Evolutionary conservation across 371 early-diverging fungal species (phyloP).

Genomic region (Chytridiales sp.): DNA sequence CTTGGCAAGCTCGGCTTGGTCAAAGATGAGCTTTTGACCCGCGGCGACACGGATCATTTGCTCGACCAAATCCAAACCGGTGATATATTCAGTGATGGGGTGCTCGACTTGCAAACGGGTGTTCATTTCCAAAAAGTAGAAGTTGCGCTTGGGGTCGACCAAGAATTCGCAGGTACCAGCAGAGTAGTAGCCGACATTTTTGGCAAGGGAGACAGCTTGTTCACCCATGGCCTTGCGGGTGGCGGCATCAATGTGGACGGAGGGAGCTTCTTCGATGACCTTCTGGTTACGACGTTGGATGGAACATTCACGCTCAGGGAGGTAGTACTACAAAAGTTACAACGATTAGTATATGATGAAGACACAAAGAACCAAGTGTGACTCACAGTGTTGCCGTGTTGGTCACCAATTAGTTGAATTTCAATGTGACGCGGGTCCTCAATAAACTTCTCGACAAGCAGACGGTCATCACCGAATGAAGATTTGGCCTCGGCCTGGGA

Average conservation of each 20-base stretch:
- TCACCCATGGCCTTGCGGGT: slow-evolving; percentile 90
- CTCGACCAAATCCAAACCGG: slow-evolving; percentile 93
- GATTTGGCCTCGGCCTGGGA: slow-evolving; percentile 82
- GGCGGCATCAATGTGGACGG: slow-evolving; percentile 78
- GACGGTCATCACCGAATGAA: slow-evolving; percentile 84
- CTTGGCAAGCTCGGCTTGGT: slow-evolving; percentile 66
- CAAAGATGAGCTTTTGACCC: slow-evolving; percentile 69
- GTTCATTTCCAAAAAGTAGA: slow-evolving; percentile 98
- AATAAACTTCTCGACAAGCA: slow-evolving; percentile 92
- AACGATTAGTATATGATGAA: slow-evolving; percentile 1
- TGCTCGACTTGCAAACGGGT: slow-evolving; percentile 99
- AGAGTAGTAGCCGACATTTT: slow-evolving; percentile 91
- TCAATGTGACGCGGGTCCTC: slow-evolving; percentile 96
- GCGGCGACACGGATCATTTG: slow-evolving; percentile 79
- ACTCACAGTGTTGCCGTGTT: slow-evolving; percentile 93
- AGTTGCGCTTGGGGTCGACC: slow-evolving; percentile 83
- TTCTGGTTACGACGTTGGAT: slow-evolving; percentile 97
- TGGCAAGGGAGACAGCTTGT: slow-evolving; percentile 90
- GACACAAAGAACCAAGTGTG: neutral
- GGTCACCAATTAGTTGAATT: slow-evolving; percentile 97
- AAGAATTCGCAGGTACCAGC: slow-evolving; percentile 99
- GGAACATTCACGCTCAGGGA: slow-evolving; percentile 97
- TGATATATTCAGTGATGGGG: slow-evolving; percentile 92
- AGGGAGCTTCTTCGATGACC: slow-evolving; percentile 75
- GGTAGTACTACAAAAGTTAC: slow-evolving; percentile 57